phyloP scores from a whole-genome alignment of 805 yeast species.

The Kluyveromyces dobzhanskii region DNA sequence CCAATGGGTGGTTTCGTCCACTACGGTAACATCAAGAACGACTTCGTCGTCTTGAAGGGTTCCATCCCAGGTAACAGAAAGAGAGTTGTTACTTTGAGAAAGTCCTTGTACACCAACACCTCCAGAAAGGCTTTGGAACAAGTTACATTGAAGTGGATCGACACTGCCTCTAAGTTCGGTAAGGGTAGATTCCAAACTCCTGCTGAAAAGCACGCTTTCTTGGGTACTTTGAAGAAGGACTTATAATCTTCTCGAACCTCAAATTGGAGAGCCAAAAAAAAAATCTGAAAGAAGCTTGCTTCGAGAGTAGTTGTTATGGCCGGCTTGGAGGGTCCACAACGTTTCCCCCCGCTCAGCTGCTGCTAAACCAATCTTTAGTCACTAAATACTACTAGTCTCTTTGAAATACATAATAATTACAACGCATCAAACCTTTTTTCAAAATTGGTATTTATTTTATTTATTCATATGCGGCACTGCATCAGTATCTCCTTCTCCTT shows the following conservation, averaged over 20 bases:
- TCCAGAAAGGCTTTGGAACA: conserved; percentile 96
- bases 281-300: too few relatives aligned
- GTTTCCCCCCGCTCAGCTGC: too few relatives aligned
- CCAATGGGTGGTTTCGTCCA: conserved; percentile 99
- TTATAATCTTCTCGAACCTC: conserved; percentile 37
- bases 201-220: conserved; percentile 99
- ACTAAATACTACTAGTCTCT: background rate
- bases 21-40: conserved; percentile 97
- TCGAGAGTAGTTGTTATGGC: too few relatives aligned
- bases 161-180: conserved; percentile 99
- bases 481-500: too few relatives aligned
- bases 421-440: too few relatives aligned
- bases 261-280: too few relatives aligned
- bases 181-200: conserved; percentile 99
- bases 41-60: conserved; percentile 96
- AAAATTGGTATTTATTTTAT: too few relatives aligned
- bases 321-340: too few relatives aligned
- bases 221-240: conserved; percentile 99
- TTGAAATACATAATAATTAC: background rate
- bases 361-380: background rate
- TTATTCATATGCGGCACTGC: too few relatives aligned
- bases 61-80: conserved; percentile 99
- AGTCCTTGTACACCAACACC: conserved; percentile 95
- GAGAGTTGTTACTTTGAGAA: conserved; percentile 99
- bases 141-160: conserved; percentile 98